Conservation (phyloP, 495 filamentous ascomycete species). For the Staphylotrichum tortipilum region DNA sequence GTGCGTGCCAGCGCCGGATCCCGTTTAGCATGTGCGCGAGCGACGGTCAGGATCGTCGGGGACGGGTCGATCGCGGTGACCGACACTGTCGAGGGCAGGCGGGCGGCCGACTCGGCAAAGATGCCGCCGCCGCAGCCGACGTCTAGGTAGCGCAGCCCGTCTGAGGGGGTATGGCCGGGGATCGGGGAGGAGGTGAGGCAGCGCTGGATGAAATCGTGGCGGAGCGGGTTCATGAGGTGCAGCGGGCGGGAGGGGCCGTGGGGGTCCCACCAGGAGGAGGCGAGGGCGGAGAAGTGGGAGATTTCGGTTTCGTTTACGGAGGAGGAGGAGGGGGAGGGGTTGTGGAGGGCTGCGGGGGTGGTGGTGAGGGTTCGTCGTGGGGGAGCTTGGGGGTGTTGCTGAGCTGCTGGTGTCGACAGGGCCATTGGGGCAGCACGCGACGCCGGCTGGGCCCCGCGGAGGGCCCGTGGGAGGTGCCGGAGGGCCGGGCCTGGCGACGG, state of each 20-base stretch:
- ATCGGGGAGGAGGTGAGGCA: conserved; percentile 49
- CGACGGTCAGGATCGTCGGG: conserved; percentile 66
- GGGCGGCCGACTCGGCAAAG: conserved; percentile 84
- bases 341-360: background rate
- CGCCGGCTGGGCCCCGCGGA: background rate
- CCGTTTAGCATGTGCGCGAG: conserved; percentile 58
- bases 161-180: background rate
- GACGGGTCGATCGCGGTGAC: conserved; percentile 85
- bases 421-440: background rate
- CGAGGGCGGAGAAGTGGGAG: conserved; percentile 87
- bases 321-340: conserved; percentile 23
- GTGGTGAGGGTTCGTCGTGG: background rate
- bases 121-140: conserved; percentile 95
- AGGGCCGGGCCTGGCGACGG: conserved; percentile 11
- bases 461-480: conserved; percentile 2
- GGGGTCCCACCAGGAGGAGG: conserved; percentile 95
- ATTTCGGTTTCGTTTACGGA: conserved; percentile 81
- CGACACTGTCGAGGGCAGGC: conserved; percentile 53
- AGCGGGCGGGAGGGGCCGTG: conserved; percentile 85
- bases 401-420: conserved; percentile 1
- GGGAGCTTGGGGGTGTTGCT: background rate
- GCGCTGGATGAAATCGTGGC: conserved; percentile 77
- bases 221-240: conserved; percentile 95
- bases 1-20: conserved; percentile 54
- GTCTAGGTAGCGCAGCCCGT: conserved; percentile 64